These are phyloP conservation scores for Pythium oligandrum DNA, from an alignment of 352 stramenopile genomes.

Conservation along the genomic window DNA sequence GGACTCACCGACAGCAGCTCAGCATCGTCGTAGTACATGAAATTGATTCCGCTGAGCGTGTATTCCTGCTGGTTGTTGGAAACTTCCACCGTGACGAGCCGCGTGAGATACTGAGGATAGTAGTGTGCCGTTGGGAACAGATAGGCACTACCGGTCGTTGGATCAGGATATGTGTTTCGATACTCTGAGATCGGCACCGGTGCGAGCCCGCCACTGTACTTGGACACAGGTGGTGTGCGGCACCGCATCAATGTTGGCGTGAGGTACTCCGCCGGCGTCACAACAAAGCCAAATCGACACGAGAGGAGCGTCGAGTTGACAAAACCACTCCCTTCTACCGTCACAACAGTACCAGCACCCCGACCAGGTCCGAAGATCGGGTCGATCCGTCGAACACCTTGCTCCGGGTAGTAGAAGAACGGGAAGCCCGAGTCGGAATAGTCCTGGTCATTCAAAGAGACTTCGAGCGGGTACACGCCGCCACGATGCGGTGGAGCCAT, in stretches of 20 bases:
- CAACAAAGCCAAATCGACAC: conserved; percentile 84
- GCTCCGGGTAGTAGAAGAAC: conserved; percentile 86
- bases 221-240: conserved; percentile 62
- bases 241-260: conserved; percentile 80
- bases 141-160: conserved; percentile 50
- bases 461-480: conserved; percentile 75
- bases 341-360: conserved; percentile 78
- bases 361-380: conserved; percentile 87
- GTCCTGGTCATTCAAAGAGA: conserved; percentile 92
- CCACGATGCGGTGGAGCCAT: conserved; percentile 58
- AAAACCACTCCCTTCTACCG: conserved; percentile 83
- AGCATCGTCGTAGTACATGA: conserved; percentile 90
- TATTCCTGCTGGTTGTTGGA: conserved; percentile 96
- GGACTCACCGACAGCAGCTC: conserved; percentile 63
- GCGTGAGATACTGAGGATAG: conserved; percentile 85
- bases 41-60: conserved; percentile 87
- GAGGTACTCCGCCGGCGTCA: conserved; percentile 84
- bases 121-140: conserved; percentile 80
- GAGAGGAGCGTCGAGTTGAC: conserved; percentile 80
- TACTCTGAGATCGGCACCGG: conserved; percentile 68
- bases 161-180: conserved; percentile 52
- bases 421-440: conserved; percentile 59
- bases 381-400: conserved; percentile 63
- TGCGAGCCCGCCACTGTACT: conserved; percentile 47
- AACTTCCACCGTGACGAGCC: conserved; percentile 91